Evolutionary conservation across 148 eudicot genomes (phyloP).

Genomic region (Rhododendron henanense): DNA sequence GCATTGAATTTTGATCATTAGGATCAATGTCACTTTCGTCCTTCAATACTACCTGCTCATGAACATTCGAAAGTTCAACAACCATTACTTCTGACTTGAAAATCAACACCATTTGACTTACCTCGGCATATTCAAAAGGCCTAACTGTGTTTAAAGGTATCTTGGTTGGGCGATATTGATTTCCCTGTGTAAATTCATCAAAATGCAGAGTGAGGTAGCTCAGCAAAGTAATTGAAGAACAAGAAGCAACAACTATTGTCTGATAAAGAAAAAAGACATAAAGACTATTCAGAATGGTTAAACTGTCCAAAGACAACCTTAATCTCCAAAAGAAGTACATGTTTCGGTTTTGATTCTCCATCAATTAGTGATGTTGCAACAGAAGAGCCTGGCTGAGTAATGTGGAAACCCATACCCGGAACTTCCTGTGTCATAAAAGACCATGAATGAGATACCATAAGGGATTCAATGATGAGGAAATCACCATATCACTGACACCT

Average conservation of each 20-base stretch:
- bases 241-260: neutral
- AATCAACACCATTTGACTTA: slow-evolving; percentile 21
- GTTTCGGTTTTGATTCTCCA: slow-evolving; percentile 95
- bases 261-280: neutral
- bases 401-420: slow-evolving; percentile 98
- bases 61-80: slow-evolving; percentile 7
- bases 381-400: slow-evolving; percentile 99
- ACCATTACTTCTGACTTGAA: slow-evolving; percentile 14
- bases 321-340: slow-evolving; percentile 91
- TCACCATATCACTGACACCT: slow-evolving; percentile 39
- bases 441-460: slow-evolving; percentile 2
- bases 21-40: slow-evolving; percentile 83
- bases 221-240: neutral
- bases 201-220: neutral
- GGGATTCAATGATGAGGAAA: neutral
- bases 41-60: slow-evolving; percentile 66
- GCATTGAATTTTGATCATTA: slow-evolving; percentile 86
- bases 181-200: slow-evolving; percentile 53
- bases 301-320: slow-evolving; percentile 48
- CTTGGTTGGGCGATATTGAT: slow-evolving; percentile 97
- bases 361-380: slow-evolving; percentile 97
- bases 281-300: neutral
- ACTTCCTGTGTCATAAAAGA: slow-evolving; percentile 57
- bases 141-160: slow-evolving; percentile 91
- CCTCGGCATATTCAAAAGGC: slow-evolving; percentile 96